Conservation (phyloP, 116 monocot species). For the Zostera marina region DNA sequence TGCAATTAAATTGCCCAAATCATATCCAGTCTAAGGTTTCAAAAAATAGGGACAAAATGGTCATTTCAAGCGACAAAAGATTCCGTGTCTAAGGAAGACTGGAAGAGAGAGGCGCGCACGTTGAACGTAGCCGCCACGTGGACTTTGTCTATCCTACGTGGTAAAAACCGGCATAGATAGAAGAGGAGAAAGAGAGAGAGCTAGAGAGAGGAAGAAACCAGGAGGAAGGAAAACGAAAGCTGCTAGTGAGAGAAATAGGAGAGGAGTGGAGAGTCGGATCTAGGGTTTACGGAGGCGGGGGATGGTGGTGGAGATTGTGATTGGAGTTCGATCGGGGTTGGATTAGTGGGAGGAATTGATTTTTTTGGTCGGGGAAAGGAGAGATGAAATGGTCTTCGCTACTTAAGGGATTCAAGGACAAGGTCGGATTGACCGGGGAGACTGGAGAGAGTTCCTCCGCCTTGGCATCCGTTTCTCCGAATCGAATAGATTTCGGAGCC, state of each 20-base stretch:
- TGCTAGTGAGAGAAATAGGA: neutral
- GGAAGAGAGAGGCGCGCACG: neutral
- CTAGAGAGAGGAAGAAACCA: neutral
- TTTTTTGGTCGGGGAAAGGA: slow-evolving; percentile 28
- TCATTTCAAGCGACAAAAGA: too few relatives aligned
- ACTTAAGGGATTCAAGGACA: slow-evolving; percentile 41
- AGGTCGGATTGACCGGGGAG: slow-evolving; percentile 18
- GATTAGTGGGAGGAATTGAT: slow-evolving; percentile 10
- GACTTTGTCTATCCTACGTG: neutral
- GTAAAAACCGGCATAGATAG: neutral
- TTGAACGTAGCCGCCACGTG: neutral
- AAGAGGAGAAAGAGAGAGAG: neutral
- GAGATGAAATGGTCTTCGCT: slow-evolving; percentile 37
- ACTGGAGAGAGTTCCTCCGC: neutral
- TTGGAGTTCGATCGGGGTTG: slow-evolving; percentile 8
- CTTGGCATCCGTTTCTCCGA: neutral
- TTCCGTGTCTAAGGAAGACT: too few relatives aligned
- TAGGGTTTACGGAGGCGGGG: neutral
- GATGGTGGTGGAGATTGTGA: slow-evolving; percentile 4
- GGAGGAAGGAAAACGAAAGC: neutral
- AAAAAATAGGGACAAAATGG: too few relatives aligned
- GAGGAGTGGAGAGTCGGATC: neutral
- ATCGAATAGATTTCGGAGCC: neutral
- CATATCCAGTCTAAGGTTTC: too few relatives aligned
- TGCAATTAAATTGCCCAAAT: too few relatives aligned